Percentiles rank a stretch among this genome's conserved stretches.
Evolutionary conservation across 148 eudicot genomes (phyloP).

Genomic region (Cornus florida): DNA sequence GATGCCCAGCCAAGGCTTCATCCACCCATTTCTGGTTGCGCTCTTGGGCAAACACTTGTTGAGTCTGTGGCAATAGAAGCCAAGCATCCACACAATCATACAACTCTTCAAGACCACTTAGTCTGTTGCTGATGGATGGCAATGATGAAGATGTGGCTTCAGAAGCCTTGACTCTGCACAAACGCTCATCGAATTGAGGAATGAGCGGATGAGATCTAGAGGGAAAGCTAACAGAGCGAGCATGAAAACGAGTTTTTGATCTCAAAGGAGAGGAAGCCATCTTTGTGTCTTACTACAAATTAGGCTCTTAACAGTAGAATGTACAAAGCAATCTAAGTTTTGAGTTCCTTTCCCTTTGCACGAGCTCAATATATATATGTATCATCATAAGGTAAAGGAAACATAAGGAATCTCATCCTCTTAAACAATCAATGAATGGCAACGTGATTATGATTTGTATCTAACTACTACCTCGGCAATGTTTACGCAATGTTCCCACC

Average conservation of each 20-base stretch:
- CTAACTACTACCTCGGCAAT: background rate
- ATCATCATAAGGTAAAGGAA: background rate
- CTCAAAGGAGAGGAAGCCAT: slow-evolving; percentile 19
- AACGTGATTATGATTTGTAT: background rate
- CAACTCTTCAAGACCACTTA: slow-evolving; percentile 32
- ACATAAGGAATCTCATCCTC: slow-evolving; percentile 3
- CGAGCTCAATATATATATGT: background rate
- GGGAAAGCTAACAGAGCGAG: slow-evolving; percentile 12
- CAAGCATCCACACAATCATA: slow-evolving; percentile 21
- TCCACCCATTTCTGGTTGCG: background rate
- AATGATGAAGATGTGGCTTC: slow-evolving; percentile 40
- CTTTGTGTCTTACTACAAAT: background rate
- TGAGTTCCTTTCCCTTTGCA: background rate
- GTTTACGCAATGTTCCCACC: no score
- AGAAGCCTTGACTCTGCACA: slow-evolving; percentile 33
- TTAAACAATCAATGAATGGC: background rate
- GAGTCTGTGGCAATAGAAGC: slow-evolving; percentile 19
- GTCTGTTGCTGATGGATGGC: slow-evolving; percentile 27
- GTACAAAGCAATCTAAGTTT: background rate
- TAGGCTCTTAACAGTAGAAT: background rate
- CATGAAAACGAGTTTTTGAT: slow-evolving; percentile 16
- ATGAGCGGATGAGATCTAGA: slow-evolving; percentile 16
- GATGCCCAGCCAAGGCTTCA: slow-evolving; percentile 33
- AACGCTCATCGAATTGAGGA: slow-evolving; percentile 31
- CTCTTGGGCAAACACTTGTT: slow-evolving; percentile 9